These are phyloP conservation scores for Deinandra increscens DNA, from an alignment of 129 eudicot genomes.

Conservation along the genomic window DNA sequence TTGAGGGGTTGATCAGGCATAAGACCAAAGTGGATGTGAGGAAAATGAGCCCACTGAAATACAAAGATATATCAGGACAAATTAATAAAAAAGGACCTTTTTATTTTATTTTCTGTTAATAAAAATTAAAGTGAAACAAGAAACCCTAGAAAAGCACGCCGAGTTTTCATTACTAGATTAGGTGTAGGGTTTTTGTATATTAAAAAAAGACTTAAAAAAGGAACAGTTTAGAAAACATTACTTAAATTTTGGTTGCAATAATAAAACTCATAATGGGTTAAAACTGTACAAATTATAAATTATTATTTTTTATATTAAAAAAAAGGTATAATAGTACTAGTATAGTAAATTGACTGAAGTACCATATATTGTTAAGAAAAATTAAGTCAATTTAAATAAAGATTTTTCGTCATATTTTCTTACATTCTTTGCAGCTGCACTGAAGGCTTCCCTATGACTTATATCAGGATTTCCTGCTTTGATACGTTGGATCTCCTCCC, in stretches of 20 bases:
- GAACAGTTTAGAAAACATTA: no score
- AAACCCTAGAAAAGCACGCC: slow-evolving; percentile 35
- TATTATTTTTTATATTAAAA: slow-evolving; percentile 2
- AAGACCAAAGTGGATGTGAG: slow-evolving; percentile 98
- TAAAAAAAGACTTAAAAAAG: no score
- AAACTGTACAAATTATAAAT: not conserved
- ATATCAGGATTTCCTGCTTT: slow-evolving; percentile 99
- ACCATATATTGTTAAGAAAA: not conserved
- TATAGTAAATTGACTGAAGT: not conserved
- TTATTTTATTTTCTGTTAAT: no score
- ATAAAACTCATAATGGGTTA: not conserved
- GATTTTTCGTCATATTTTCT: slow-evolving; percentile 8
- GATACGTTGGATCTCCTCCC: slow-evolving; percentile 99
- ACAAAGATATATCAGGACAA: slow-evolving; percentile 6
- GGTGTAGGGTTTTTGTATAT: not conserved
- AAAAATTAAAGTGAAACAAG: not conserved
- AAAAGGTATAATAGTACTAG: not conserved
- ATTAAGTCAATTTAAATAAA: not conserved
- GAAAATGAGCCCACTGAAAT: slow-evolving; percentile 99
- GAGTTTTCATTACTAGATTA: not conserved
- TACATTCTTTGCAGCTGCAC: slow-evolving; percentile 99
- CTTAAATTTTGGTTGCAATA: not conserved
- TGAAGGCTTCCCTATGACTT: slow-evolving; percentile 99
- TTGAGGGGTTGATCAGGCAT: slow-evolving; percentile 99
- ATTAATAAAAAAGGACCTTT: not conserved